Evolutionary conservation across 805 yeast species (phyloP), one percentile per base, ranked within the genome.

Genomic region (Myxozyma neglecta): DNA sequence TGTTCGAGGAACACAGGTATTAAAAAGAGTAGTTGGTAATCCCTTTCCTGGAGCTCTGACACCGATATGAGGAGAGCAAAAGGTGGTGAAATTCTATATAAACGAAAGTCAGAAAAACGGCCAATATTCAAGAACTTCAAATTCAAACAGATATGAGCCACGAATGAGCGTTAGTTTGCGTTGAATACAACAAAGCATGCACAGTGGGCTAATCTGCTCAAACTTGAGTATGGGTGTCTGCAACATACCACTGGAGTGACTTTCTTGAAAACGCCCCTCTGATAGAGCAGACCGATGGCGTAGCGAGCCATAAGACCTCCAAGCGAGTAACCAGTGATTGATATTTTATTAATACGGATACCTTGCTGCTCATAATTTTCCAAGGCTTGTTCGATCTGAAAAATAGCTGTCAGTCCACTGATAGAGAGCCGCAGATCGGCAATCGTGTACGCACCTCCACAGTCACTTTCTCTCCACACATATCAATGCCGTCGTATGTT

Each of bases 401-500:
- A 36, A 18, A 39, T 20, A 9, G 7, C 49, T 20, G 13, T 37
- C 11, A 13, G n/a, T 18, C 6, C 49, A 6, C 9, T 14, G 34
- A 11, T 8, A 36, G 6, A 37, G 16, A 9, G 45, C 8, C 18
- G n/a, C 35, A 35, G 42, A 36, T 39, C 42, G 42, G n/a, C 13
- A 6, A n/a, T 39, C n/a, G 42, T 3, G 42, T 8, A 52, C 60
- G 6, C 53, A 90, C 85, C 73, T 90, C 96, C 56, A 81, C 81
- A 0, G 88, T 85, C 7, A 89, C 87, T 24, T 96, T 77, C 53
- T 84, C 78, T 1, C 96, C 96, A 70, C 94, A 89, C 34, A 89
- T 84, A 67, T 90, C 96, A 24, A 90, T 84, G 1, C 97, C 97
- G 70, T 90, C 97, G 68, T 89, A 86, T 1, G 96, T 90, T 70